A percentile compares a stretch with the other conserved stretches of the same genome.
Evolutionary conservation across 2,329 filamentous ascomycete genomes (phyloP).

Genomic region (Aureobasidium sp.): DNA sequence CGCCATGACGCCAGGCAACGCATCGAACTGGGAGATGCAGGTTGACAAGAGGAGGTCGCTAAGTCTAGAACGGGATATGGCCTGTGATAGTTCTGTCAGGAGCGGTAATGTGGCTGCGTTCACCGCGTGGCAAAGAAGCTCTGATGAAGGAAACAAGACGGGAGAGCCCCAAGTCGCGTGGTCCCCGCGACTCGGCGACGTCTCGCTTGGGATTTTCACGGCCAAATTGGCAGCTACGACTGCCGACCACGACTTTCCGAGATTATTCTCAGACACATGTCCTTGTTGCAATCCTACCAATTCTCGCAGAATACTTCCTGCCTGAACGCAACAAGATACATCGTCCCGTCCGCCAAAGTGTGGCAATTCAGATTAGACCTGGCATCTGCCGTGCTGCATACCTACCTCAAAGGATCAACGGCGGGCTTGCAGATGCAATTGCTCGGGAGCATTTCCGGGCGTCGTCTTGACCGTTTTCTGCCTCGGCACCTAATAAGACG

Average conservation of each 20-base stretch:
- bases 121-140: constrained; percentile 1
- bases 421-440: background rate
- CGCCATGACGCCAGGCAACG: background rate
- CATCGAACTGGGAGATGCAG: background rate
- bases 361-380: background rate
- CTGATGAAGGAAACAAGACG: background rate
- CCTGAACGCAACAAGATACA: background rate
- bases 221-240: background rate
- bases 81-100: constrained; percentile 6
- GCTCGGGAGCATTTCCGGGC: background rate
- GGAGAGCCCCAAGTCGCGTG: constrained; percentile 5
- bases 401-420: background rate
- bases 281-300: background rate
- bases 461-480: constrained; percentile 7
- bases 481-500: background rate
- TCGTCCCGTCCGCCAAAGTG: background rate
- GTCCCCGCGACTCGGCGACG: background rate
- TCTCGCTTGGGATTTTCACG: constrained; percentile 8
- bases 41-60: background rate
- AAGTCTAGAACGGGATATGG: constrained; percentile 9
- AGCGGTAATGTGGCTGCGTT: constrained; percentile 7
- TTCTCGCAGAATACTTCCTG: background rate
- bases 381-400: background rate
- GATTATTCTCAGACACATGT: background rate
- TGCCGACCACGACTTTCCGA: background rate